These are phyloP conservation scores for Xylaria scruposa DNA, from an alignment of 495 filamentous ascomycete species.

Conservation along the genomic window DNA sequence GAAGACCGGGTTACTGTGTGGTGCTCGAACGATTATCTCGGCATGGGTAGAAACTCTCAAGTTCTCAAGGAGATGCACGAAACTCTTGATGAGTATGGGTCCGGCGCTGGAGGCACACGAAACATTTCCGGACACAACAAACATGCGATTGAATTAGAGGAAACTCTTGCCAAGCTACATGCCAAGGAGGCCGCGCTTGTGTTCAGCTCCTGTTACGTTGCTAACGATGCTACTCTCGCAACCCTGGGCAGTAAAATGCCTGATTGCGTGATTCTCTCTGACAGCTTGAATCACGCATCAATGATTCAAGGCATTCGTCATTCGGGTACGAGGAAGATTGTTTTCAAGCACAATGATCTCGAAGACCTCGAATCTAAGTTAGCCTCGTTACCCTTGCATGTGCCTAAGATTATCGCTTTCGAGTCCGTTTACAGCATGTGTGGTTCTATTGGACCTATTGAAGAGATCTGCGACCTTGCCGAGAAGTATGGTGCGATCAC, in stretches of 20 bases:
- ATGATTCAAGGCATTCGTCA: conserved; percentile 99
- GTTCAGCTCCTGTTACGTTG: conserved; percentile 96
- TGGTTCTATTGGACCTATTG: conserved; percentile 93
- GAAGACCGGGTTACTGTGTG: conserved; percentile 96
- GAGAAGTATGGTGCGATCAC: conserved; percentile 98
- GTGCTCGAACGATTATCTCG: conserved; percentile 99
- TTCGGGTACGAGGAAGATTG: conserved; percentile 93
- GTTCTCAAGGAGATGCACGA: conserved; percentile 93
- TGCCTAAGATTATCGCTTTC: conserved; percentile 98
- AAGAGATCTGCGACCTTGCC: conserved; percentile 91
- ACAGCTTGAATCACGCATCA: conserved; percentile 95
- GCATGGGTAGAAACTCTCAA: conserved; percentile 90
- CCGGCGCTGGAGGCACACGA: conserved; percentile 92
- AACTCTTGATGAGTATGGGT: conserved; percentile 92
- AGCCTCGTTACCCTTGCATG: conserved; percentile 78
- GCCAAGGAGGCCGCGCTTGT: conserved; percentile 92
- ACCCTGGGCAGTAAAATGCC: conserved; percentile 96
- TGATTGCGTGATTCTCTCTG: conserved; percentile 92
- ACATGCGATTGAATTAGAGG: conserved; percentile 87
- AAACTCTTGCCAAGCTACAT: conserved; percentile 82
- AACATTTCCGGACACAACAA: conserved; percentile 98
- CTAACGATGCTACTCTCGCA: conserved; percentile 96
- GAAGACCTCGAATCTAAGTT: conserved; percentile 89
- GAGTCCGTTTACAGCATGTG: conserved; percentile 99
- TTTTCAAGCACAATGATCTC: conserved; percentile 98